A percentile compares a stretch with the other conserved stretches of the same genome.
Evolutionary conservation across 768 basidiomycete species (phyloP).

Genomic region (Zangia roseola): DNA sequence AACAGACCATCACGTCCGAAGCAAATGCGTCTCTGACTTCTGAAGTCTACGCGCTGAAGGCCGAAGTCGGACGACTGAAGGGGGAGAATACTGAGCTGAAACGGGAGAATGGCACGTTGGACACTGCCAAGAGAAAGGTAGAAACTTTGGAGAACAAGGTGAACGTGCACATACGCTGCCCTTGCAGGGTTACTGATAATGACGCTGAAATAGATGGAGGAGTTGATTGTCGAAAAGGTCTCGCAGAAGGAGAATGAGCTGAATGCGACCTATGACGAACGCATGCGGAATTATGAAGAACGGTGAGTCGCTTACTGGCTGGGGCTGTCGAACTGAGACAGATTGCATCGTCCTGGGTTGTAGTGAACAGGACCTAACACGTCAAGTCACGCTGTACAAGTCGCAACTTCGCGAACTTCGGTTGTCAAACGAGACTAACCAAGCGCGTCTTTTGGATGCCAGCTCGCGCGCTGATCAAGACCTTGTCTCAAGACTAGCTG

Average conservation of each 20-base stretch:
- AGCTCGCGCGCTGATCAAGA: conserved; percentile 95
- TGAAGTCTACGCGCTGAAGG: conserved; percentile 75
- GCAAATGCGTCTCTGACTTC: conserved; percentile 35
- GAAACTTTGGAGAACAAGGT: conserved; percentile 87
- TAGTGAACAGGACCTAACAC: conserved; percentile 90
- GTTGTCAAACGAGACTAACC: conserved; percentile 86
- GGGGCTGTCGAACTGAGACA: background rate
- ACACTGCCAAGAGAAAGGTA: conserved; percentile 70
- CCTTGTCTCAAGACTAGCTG: conserved; percentile 83
- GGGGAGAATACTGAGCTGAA: conserved; percentile 84
- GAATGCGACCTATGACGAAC: conserved; percentile 96
- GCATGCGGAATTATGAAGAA: conserved; percentile 93
- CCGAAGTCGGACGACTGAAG: conserved; percentile 66
- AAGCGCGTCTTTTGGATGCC: conserved; percentile 90
- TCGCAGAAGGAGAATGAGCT: conserved; percentile 94
- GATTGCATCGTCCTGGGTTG: background rate
- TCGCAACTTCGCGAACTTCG: conserved; percentile 89
- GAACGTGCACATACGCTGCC: conserved; percentile 11
- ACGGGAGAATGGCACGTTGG: conserved; percentile 63
- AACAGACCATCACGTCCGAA: conserved; percentile 84
- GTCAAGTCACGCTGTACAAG: conserved; percentile 86
- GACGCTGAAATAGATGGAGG: conserved; percentile 78
- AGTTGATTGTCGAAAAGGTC: conserved; percentile 85
- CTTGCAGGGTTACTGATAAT: conserved; percentile 1
- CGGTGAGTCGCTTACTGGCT: conserved; percentile 49